Evolutionary conservation across 2,329 filamentous ascomycete genomes (phyloP), one percentile per base, ranked within the genome.

Genomic region (Leptosphaerulina australis): DNA sequence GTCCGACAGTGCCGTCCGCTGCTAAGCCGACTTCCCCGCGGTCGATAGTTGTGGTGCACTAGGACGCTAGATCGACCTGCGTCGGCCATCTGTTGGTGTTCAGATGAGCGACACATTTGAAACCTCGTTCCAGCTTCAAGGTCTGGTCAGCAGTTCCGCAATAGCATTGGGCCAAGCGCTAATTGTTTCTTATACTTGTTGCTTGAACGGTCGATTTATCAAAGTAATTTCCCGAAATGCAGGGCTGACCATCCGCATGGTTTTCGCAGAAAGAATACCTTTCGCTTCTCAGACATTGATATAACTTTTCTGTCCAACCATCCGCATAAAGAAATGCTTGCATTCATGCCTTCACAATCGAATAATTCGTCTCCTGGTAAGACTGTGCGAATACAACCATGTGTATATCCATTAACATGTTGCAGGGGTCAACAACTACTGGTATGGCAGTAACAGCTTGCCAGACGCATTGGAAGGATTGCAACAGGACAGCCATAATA

Each of bases 291-390:
- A 58, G 55, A 51, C 46, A 53, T 50, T 49, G 49, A 60, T 58
- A 46, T 60, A 64, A 49, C 46, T 50, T 53, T 59, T 58, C 55
- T 50, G 44, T 52, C 55, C 55, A 58, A 53, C 55, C 20, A 38
- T 47, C 54, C 50, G 37, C 55, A 34, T 50, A 58, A 55, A 67
- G 65, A 66, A 51, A 72, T 72, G 69, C 60, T 71, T 50, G 68
- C 66, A 62, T 59, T 68, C 66, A 72, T 71, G 69, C 64, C 67
- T 68, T 57, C 67, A 55, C 66, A 67, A 59, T 59, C 66, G 31
- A 58, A 63, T 54, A 67, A 69, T 48, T 65, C 67, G 39, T 66
- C 67, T 51, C 64, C 67, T 52, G 65, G 69, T 72, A 59, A 55
- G 58, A 37, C 44, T 43, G 46, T 44, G 33, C 12, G 38, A 48